phyloP scores from a whole-genome alignment of 2,329 filamentous ascomycete genomes.

The Rutstroemia sp. region DNA sequence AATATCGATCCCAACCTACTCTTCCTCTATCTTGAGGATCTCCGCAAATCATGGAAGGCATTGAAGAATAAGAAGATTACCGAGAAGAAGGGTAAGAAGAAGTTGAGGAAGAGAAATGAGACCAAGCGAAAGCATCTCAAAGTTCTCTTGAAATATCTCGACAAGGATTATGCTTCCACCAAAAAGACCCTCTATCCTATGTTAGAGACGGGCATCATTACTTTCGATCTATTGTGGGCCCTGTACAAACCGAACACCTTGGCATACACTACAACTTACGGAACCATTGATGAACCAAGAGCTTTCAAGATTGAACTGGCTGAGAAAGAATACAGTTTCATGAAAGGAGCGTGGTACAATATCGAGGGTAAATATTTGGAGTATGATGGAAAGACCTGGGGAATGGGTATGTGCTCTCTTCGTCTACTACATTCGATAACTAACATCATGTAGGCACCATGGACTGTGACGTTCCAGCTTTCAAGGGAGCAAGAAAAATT shows the following conservation, averaged over 20 bases:
- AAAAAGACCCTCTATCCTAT: constrained; percentile 78
- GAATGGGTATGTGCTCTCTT: constrained; percentile 46
- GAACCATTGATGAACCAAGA: constrained; percentile 65
- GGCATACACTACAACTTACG: constrained; percentile 70
- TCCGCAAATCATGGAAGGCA: constrained; percentile 56
- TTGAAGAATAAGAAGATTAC: constrained; percentile 51
- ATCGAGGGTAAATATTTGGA: constrained; percentile 77
- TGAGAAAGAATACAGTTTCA: constrained; percentile 60
- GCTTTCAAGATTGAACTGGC: constrained; percentile 77
- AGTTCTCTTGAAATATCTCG: constrained; percentile 67
- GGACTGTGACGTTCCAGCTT: constrained; percentile 61
- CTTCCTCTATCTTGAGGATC: constrained; percentile 69
- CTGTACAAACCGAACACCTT: constrained; percentile 83
- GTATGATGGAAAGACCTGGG: constrained; percentile 82
- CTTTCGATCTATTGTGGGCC: constrained; percentile 83
- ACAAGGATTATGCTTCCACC: constrained; percentile 69
- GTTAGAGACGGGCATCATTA: constrained; percentile 75
- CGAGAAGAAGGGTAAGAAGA: constrained; percentile 50
- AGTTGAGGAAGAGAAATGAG: constrained; percentile 49
- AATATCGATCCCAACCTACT: constrained; percentile 64
- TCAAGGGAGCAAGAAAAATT: constrained; percentile 78
- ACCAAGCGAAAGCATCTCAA: constrained; percentile 60
- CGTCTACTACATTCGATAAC: not conserved
- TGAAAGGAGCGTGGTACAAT: constrained; percentile 67
- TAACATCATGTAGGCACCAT: constrained; percentile 37